Evolutionary conservation across 106 monocot genomes (phyloP).

Genomic region (Dioscorea dumetorum): DNA sequence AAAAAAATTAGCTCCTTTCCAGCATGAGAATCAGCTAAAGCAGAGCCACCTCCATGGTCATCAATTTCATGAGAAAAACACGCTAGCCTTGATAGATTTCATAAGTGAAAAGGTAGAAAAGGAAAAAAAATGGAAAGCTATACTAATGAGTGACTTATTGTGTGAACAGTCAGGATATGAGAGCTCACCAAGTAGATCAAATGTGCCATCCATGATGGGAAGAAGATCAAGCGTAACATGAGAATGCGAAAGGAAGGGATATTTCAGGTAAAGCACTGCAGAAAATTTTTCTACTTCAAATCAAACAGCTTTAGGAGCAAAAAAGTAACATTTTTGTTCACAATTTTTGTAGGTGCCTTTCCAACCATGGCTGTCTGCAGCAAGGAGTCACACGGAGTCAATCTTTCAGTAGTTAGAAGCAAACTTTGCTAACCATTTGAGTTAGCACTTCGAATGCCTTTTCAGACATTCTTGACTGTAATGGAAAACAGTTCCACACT

Average conservation of each 20-base stretch:
- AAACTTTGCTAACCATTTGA: too few species aligned
- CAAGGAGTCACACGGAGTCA: neutral
- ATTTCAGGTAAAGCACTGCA: neutral
- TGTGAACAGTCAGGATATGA: slow-evolving; percentile 5
- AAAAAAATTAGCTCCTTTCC: too few species aligned
- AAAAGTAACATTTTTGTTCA: neutral
- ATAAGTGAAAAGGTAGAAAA: too few species aligned
- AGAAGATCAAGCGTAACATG: neutral
- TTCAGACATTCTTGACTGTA: too few species aligned
- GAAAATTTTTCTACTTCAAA: neutral
- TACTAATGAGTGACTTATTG: neutral
- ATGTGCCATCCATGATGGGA: slow-evolving; percentile 3
- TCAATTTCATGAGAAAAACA: too few species aligned
- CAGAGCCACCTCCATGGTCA: too few species aligned
- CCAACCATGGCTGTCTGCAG: neutral
- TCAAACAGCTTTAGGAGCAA: neutral
- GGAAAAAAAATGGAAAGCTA: too few species aligned
- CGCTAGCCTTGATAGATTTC: too few species aligned
- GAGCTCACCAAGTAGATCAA: neutral
- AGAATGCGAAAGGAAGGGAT: neutral
- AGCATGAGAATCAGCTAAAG: too few species aligned
- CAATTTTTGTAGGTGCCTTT: neutral
- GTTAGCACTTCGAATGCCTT: too few species aligned
- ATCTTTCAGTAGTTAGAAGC: neutral
- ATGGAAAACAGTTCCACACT: too few species aligned